Base-by-base conservation (phyloP, 164 flowering plant species). In the grape (Vitis vinifera) region DNA sequence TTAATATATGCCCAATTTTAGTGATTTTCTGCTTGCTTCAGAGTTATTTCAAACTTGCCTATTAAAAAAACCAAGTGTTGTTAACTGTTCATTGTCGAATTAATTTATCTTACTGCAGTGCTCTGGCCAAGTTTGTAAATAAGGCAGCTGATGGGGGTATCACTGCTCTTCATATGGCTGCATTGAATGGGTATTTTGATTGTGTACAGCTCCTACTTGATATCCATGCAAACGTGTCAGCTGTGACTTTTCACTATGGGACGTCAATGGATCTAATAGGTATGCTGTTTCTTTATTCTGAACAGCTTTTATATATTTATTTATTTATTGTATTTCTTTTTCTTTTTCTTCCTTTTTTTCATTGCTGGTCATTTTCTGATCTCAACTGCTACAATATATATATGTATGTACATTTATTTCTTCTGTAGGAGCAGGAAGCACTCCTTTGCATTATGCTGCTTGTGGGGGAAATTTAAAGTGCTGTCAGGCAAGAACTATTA, bases 401-500 rank as follows among this genome's bases (percentile, higher is more conserved):
- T 50, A 0, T 37, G 12, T 3, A 8, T 9, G 37, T 50, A 52
- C 73, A 11, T 67, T 15, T 71, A 15, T 52, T 67, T 73, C 50
- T 37, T 60, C 68, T 72, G 59, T 67, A 95, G 98, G 99, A 68
- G 96, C 97, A 76, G 97, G 98, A 77, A 95, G 99, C 79, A 91
- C 99, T 62, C 93, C 99, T 68, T 76, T 95, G 86, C 98, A 95
- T 69, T 95, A 93, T 84, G 97, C 99, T 75, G 99, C 98, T 68
- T 93, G 93, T 80, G 98, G 97, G 62, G 99, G 99, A 66, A 91
- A 95, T 70, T 78, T 89, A 71, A 90, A 95, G 68, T 91, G 99
- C 71, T 95, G 99, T 75, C 99, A 95, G 97, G 99, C 80, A 80
- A 78, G 68, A 66, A 52, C 55, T 64, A 51, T 27, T 52, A 61